Conservation (phyloP, 164 flowering plant species). For the Berberis thunbergii region DNA sequence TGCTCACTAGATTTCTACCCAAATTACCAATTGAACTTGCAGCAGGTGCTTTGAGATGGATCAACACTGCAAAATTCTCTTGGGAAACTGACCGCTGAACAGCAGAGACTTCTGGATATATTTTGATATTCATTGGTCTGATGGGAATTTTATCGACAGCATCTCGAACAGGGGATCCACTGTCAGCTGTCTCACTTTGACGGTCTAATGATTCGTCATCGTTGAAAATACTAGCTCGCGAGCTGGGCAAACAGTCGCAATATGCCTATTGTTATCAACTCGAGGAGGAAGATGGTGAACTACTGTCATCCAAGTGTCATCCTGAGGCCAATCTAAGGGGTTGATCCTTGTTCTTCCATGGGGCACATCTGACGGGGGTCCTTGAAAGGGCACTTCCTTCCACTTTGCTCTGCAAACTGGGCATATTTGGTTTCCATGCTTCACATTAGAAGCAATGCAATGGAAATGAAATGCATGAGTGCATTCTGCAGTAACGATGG, state of each 20-base stretch:
- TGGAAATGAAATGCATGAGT: constrained; percentile 90
- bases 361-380: constrained; percentile 26
- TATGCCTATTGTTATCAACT: constrained; percentile 25
- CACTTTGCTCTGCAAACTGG: constrained; percentile 95
- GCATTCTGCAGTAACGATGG: constrained; percentile 95
- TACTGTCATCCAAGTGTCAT: constrained; percentile 36
- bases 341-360: constrained; percentile 34
- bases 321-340: constrained; percentile 38
- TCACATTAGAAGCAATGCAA: constrained; percentile 86
- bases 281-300: constrained; percentile 40
- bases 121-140: constrained; percentile 44
- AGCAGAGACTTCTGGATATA: constrained; percentile 66
- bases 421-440: constrained; percentile 79
- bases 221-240: constrained; percentile 51
- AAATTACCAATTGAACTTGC: constrained; percentile 14
- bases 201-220: constrained; percentile 62
- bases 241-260: constrained; percentile 30
- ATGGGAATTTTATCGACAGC: constrained; percentile 8
- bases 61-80: constrained; percentile 45
- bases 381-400: constrained; percentile 84
- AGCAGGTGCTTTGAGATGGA: constrained; percentile 80
- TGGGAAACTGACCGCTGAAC: constrained; percentile 38
- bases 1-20: constrained; percentile 9
- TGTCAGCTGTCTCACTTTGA: constrained; percentile 16
- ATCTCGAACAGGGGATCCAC: constrained; percentile 8